Evolutionary conservation across 2,329 filamentous ascomycete species (phyloP), one percentile per base, ranked within the genome.

Genomic region (Pleomassaria siparia): DNA sequence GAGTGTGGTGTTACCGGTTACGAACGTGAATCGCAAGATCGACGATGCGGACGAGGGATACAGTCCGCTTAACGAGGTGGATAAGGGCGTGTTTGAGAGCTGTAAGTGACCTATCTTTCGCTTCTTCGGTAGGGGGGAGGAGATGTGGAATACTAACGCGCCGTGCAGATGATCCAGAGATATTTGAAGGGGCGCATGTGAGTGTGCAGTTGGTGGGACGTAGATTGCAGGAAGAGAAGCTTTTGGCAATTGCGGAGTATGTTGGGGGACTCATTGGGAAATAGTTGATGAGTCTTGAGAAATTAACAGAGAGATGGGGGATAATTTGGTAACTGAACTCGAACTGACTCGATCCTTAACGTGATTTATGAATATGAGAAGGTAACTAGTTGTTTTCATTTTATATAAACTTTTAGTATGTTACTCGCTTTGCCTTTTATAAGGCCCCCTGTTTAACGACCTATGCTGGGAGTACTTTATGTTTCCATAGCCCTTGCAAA

Each of bases 171-270:
- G 70, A 74, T 45, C 65, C 71, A 0, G 62, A 69, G 22, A 64
- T 72, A 1, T 74, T 70, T 28, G 58, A 72, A 26, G 71, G 69
- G 1, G 67, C 70, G 2, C 70, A 70, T 51, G 64, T 72, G 0
- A 45, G 51, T 35, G 12, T 73, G 43, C 70, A 73, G 40, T 41
- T 73, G 26, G 65, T 73, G 1, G 70, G 69, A 1, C 51, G 68
- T 16, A 61, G 65, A 24, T 30, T 72, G 20, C 63, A 72, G 20
- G 71, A 73, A 47, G 71, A 73, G 56, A 70, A 70, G 53, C 68
- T 71, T 36, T 42, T 72, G 35, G 68, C 63, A 9, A 55, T 73
- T 35, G 68, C 68, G 0, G 67, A 70, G 33, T 56, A 62, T 49
- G 53, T 70, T 2, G 58, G 58, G 2, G 53, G 53, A 22, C 20